Percentiles rank a stretch among this genome's conserved stretches.
phyloP scores from a whole-genome alignment of 441 rosid species.

The Erodium moschatum region DNA sequence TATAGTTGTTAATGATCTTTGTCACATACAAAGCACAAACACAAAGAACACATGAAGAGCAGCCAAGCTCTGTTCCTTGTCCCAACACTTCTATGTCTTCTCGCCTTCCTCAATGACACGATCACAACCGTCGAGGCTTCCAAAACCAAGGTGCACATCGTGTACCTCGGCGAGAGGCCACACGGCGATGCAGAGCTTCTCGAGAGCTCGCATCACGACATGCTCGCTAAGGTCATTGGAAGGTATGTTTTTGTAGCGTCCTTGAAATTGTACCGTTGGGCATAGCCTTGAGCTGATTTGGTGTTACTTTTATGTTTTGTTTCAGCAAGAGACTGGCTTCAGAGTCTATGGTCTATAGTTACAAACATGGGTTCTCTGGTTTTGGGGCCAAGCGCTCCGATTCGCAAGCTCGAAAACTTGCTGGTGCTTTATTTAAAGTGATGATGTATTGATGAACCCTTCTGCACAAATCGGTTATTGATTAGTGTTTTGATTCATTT shows the following conservation, averaged over 20 bases:
- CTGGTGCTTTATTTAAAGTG: slow-evolving; percentile 25
- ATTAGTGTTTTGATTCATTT: neutral
- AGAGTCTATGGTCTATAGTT: slow-evolving; percentile 51
- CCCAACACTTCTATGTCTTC: too few relatives aligned
- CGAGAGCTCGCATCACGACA: slow-evolving; percentile 33
- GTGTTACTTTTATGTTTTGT: slow-evolving; percentile 6
- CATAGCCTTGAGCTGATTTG: neutral
- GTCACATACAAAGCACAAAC: too few relatives aligned
- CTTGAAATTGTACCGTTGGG: neutral
- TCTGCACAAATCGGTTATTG: neutral
- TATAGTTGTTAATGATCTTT: too few relatives aligned
- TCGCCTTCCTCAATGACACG: too few relatives aligned
- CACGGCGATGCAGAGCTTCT: slow-evolving; percentile 23
- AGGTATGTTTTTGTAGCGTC: slow-evolving; percentile 23
- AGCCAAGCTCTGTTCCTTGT: too few relatives aligned
- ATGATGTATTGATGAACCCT: too few relatives aligned
- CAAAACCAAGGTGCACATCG: slow-evolving; percentile 32
- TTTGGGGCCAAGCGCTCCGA: slow-evolving; percentile 57
- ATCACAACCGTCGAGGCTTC: too few relatives aligned
- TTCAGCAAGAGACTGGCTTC: slow-evolving; percentile 50
- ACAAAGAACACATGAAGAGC: too few relatives aligned
- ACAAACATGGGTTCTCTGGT: slow-evolving; percentile 63
- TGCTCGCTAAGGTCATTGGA: slow-evolving; percentile 37
- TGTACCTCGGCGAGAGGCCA: slow-evolving; percentile 38
- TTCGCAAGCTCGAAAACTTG: slow-evolving; percentile 43